These are phyloP conservation scores for Nakataea oryzae DNA, from an alignment of 2,329 filamentous ascomycete genomes.

Conservation along the genomic window DNA sequence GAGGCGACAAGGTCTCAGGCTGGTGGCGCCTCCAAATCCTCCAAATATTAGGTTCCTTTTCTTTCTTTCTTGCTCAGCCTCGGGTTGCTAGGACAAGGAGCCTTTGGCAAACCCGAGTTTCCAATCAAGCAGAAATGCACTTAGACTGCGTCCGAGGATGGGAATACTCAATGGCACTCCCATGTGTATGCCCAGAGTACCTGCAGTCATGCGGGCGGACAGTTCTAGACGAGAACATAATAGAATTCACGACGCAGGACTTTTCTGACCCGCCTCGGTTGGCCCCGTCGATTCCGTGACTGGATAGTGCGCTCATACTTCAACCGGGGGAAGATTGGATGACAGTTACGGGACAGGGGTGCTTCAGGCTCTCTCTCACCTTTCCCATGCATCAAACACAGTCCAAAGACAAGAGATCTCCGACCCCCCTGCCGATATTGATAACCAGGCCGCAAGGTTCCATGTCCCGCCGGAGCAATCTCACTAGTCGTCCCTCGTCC, in stretches of 20 bases:
- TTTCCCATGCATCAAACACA: neutral
- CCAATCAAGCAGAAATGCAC: neutral
- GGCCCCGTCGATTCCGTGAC: neutral
- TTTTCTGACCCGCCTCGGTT: neutral
- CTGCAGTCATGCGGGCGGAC: neutral
- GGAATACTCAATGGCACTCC: neutral
- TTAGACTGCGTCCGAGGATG: neutral
- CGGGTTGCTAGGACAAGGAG: too few relatives aligned
- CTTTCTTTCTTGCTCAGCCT: neutral
- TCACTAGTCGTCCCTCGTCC: too few relatives aligned
- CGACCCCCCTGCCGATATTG: neutral
- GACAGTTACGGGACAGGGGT: neutral
- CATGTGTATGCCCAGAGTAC: neutral
- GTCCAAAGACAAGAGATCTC: neutral
- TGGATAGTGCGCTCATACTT: neutral
- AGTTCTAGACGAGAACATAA: neutral
- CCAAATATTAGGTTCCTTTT: neutral
- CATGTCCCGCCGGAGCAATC: neutral
- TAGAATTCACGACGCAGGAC: neutral
- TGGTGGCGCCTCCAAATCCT: neutral
- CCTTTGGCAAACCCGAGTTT: neutral
- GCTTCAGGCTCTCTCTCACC: neutral
- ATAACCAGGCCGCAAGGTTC: neutral
- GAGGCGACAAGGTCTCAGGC: constrained; percentile 23
- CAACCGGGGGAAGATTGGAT: neutral